Evolutionary conservation across 139 green algal species (phyloP).

Genomic region (Chlorella sp.): DNA sequence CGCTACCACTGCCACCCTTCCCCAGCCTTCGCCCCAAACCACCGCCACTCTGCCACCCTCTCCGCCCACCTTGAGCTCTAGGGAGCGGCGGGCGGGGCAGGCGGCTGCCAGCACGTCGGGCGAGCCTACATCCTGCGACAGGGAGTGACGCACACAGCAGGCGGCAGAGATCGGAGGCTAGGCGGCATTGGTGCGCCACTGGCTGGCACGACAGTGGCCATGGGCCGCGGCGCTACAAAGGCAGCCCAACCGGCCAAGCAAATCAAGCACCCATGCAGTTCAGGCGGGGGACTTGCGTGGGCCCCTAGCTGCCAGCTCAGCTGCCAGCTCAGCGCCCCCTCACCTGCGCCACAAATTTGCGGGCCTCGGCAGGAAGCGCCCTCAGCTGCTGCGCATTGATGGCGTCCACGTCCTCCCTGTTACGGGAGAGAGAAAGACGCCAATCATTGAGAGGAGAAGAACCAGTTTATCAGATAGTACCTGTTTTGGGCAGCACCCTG

Average conservation of each 20-base stretch:
- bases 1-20: not conserved
- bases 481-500: conserved; percentile 36
- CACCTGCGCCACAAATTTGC: conserved; percentile 20
- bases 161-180: not conserved
- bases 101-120: conserved; percentile 34
- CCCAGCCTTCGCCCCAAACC: not conserved
- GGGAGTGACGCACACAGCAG: conserved; percentile 1
- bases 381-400: conserved; percentile 58
- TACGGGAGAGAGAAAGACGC: not conserved
- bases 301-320: no score
- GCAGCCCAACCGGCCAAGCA: no score
- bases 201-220: no score
- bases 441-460: not conserved
- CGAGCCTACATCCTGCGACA: conserved; percentile 47
- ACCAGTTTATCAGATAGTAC: no score
- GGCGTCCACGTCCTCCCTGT: conserved; percentile 54
- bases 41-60: not conserved
- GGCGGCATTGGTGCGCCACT: not conserved
- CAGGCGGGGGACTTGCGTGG: no score
- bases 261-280: no score
- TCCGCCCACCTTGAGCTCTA: conserved; percentile 58
- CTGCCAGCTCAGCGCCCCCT: no score
- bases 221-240: no score
- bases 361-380: conserved; percentile 35
- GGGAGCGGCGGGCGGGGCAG: conserved; percentile 36